Percentiles rank a stretch among this genome's conserved stretches.
Conservation (phyloP, 805 yeast genomes). For the Ascoidea rubescens region DNA sequence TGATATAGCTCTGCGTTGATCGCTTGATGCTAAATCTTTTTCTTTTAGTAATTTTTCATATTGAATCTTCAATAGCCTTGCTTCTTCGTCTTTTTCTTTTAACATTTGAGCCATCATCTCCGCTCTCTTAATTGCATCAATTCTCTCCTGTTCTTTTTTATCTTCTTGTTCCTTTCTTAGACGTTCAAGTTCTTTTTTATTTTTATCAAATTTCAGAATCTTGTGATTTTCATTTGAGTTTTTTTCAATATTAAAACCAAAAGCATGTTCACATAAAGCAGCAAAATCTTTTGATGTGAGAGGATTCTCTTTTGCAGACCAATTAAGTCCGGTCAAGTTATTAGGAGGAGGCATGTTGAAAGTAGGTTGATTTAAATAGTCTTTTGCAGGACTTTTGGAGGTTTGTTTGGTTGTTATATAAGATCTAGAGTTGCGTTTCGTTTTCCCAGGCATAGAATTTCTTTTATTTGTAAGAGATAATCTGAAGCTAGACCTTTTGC, state of each 20-base stretch:
- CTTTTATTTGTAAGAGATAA: background rate
- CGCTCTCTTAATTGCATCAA: slow-evolving; percentile 6
- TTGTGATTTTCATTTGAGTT: background rate
- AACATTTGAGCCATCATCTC: slow-evolving; percentile 4
- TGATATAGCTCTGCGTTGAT: background rate
- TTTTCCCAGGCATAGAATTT: slow-evolving; percentile 10
- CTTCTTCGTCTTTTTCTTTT: slow-evolving; percentile 7
- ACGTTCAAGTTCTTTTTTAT: slow-evolving; percentile 1
- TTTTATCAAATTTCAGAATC: background rate
- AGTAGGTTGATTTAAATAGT: too few species aligned
- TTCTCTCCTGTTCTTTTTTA: slow-evolving; percentile 5
- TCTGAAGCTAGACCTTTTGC: slow-evolving; percentile 3
- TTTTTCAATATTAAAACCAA: slow-evolving; percentile 10
- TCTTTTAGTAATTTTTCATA: slow-evolving; percentile 7
- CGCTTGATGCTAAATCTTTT: slow-evolving; percentile 2
- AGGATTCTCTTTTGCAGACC: slow-evolving; percentile 4
- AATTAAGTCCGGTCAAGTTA: too few species aligned
- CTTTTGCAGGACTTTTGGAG: too few species aligned
- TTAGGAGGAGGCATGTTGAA: too few species aligned
- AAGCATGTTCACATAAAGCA: slow-evolving; percentile 17
- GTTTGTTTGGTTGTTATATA: too few species aligned
- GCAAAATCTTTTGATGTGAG: slow-evolving; percentile 17
- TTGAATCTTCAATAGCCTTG: slow-evolving; percentile 7
- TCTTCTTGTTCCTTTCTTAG: slow-evolving; percentile 3
- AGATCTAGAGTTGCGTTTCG: too few species aligned